Evolutionary conservation across 2,329 filamentous ascomycete species (phyloP).

Genomic region (Ophiostoma ulmi): DNA sequence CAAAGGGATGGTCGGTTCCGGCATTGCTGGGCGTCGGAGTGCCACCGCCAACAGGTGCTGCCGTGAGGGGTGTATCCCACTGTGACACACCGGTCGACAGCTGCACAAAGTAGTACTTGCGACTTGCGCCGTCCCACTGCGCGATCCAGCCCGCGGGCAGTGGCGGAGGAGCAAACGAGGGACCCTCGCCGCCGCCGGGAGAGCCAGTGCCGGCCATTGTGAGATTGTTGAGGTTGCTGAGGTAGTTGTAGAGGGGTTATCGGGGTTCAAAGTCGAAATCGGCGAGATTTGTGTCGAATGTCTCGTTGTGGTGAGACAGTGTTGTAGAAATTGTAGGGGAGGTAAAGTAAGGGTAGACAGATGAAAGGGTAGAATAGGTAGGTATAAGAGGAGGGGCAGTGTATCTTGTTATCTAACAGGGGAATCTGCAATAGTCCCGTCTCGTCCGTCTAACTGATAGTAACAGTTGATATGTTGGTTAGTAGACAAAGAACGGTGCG

Average conservation of each 20-base stretch:
- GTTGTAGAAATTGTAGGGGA: background rate
- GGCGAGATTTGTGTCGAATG: background rate
- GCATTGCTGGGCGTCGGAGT: slow-evolving; percentile 49
- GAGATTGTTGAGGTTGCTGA: background rate
- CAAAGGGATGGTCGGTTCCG: slow-evolving; percentile 57
- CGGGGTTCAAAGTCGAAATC: background rate
- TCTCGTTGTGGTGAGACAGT: slow-evolving; percentile 1
- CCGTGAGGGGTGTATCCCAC: slow-evolving; percentile 66
- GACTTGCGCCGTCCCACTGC: slow-evolving; percentile 60
- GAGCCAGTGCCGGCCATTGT: slow-evolving; percentile 52
- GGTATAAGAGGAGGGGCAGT: slow-evolving; percentile 5
- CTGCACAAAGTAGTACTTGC: slow-evolving; percentile 68
- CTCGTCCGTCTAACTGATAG: background rate
- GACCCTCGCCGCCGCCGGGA: slow-evolving; percentile 54
- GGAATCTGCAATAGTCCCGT: background rate
- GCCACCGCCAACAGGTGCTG: slow-evolving; percentile 50
- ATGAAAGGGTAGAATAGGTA: background rate
- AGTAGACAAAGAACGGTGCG: slow-evolving; percentile 3
- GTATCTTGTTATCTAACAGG: background rate
- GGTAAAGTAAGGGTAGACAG: background rate
- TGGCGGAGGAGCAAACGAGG: slow-evolving; percentile 54
- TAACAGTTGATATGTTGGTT: background rate
- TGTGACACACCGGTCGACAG: slow-evolving; percentile 66
- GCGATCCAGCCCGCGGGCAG: slow-evolving; percentile 64
- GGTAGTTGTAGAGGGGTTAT: background rate